phyloP scores from a whole-genome alignment of 208 protist species.

The Trypanosoma vivax region DNA sequence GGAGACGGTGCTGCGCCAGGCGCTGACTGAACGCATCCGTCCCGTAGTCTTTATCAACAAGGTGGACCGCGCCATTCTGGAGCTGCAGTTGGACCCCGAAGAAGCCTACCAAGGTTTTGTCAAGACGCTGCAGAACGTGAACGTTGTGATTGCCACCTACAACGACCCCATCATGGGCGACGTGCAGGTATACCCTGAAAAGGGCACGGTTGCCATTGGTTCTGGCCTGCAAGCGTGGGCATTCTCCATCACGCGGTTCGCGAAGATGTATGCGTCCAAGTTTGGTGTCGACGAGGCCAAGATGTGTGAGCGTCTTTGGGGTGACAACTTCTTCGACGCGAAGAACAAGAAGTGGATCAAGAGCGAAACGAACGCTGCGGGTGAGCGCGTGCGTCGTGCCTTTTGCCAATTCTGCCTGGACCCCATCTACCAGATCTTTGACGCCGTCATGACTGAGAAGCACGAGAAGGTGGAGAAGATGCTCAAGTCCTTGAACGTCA shows the following conservation, averaged over 20 bases:
- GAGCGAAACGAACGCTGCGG: conserved; percentile 52
- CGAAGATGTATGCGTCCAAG: conserved; percentile 86
- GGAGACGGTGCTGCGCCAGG: conserved; percentile 96
- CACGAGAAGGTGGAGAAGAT: conserved; percentile 93
- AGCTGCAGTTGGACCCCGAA: conserved; percentile 81
- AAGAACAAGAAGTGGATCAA: conserved; percentile 81
- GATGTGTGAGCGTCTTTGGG: conserved; percentile 95
- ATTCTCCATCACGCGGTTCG: conserved; percentile 96
- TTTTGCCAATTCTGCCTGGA: conserved; percentile 98
- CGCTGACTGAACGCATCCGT: conserved; percentile 96
- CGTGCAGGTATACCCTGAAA: conserved; percentile 65
- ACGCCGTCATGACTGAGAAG: conserved; percentile 94
- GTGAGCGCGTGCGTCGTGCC: conserved; percentile 56
- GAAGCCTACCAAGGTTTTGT: conserved; percentile 75
- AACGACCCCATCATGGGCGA: conserved; percentile 91
- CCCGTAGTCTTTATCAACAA: conserved; percentile 99
- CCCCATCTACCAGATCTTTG: conserved; percentile 96
- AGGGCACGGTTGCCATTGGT: conserved; percentile 97
- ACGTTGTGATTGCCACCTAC: conserved; percentile 96
- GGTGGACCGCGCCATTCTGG: conserved; percentile 93
- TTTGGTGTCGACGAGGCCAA: conserved; percentile 89
- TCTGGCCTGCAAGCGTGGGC: conserved; percentile 98
- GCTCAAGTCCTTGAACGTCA: conserved; percentile 89
- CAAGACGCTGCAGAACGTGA: conserved; percentile 71
- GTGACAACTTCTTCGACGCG: conserved; percentile 97